phyloP scores from a whole-genome alignment of 2,329 filamentous ascomycete genomes.

The Epichloe gansuensis region DNA sequence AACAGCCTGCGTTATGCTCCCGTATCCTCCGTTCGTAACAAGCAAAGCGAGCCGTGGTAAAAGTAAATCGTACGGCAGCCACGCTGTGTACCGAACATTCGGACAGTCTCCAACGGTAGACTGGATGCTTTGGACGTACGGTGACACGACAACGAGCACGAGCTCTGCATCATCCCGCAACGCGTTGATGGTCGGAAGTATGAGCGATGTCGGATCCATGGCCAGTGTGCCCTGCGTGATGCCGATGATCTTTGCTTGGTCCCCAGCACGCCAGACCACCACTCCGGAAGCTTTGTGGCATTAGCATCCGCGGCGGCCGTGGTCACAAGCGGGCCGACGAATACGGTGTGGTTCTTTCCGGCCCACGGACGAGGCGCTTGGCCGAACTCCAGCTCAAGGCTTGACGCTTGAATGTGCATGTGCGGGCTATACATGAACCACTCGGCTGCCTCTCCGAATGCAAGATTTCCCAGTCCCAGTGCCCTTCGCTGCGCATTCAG shows the following conservation, averaged over 20 bases:
- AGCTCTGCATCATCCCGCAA: constrained; percentile 16
- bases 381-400: constrained; percentile 20
- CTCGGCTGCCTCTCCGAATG: constrained; percentile 19
- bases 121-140: constrained; percentile 16
- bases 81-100: constrained; percentile 21
- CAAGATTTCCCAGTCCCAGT: constrained; percentile 17
- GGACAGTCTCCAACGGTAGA: constrained; percentile 9
- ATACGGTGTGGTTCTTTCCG: constrained; percentile 13
- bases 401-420: constrained; percentile 27
- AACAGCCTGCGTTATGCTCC: constrained; percentile 24
- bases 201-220: constrained; percentile 23
- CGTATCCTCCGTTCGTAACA: constrained; percentile 26
- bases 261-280: constrained; percentile 19
- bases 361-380: constrained; percentile 13
- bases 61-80: constrained; percentile 24
- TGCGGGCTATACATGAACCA: constrained; percentile 24
- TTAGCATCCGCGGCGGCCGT: constrained; percentile 8
- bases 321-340: constrained; percentile 24
- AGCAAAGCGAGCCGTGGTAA: constrained; percentile 22
- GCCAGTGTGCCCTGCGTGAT: constrained; percentile 27
- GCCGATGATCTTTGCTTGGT: constrained; percentile 18
- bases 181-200: constrained; percentile 25
- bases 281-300: constrained; percentile 15
- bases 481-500: constrained; percentile 19
- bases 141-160: constrained; percentile 22